Conservation (phyloP, 768 basidiomycete genomes). For the Tephrocybe sp. region DNA sequence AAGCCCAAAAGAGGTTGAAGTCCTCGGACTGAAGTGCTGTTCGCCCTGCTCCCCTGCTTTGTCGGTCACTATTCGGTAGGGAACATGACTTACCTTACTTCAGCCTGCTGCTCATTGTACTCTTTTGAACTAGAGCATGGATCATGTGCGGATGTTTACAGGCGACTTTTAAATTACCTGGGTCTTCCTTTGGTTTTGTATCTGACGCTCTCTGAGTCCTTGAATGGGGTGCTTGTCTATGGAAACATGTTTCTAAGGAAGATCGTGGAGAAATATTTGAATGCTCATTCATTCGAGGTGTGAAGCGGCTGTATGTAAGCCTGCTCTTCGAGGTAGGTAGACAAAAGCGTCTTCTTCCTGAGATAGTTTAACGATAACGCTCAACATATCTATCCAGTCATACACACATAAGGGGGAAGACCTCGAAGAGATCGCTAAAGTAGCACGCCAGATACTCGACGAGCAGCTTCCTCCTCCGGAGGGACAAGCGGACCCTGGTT, state of each 20-base stretch:
- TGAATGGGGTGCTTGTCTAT: conserved; percentile 39
- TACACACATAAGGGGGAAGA: conserved; percentile 16
- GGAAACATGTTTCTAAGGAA: conserved; percentile 36
- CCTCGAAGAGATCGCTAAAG: conserved; percentile 28
- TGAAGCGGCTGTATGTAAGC: conserved; percentile 34
- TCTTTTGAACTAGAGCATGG: conserved; percentile 30
- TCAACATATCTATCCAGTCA: conserved; percentile 6
- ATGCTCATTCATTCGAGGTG: conserved; percentile 39
- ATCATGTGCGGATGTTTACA: conserved; percentile 38
- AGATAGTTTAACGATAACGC: too few relatives aligned
- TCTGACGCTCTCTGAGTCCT: conserved; percentile 38
- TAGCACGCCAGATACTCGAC: conserved; percentile 30
- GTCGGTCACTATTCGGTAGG: conserved; percentile 37
- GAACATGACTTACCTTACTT: background rate
- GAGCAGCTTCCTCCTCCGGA: conserved; percentile 24
- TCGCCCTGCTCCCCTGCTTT: conserved; percentile 36
- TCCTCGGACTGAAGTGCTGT: conserved; percentile 27
- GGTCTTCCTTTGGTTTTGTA: conserved; percentile 32
- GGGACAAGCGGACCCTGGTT: conserved; percentile 25
- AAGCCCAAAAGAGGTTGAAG: conserved; percentile 29
- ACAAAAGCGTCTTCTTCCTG: too few relatives aligned
- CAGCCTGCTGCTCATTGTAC: background rate
- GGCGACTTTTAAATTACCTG: conserved; percentile 11
- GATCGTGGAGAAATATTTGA: conserved; percentile 45
- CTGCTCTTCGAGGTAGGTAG: conserved; percentile 31